Percentiles rank a stretch among this genome's conserved stretches.
phyloP scores from a whole-genome alignment of 202 grass and related monocot species.

The Cymbopogon flexuosus region DNA sequence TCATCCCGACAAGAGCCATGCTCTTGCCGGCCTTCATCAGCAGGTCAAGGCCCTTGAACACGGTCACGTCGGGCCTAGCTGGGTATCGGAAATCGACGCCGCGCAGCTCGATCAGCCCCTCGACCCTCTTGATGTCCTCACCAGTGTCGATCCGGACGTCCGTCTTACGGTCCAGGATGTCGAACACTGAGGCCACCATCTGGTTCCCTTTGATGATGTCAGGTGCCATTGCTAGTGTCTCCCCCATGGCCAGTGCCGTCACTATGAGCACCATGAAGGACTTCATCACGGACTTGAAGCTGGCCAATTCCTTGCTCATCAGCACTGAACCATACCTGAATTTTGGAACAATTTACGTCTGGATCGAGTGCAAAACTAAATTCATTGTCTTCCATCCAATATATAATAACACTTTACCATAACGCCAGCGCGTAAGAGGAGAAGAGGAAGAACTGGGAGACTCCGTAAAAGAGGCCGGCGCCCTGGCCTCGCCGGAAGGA shows the following conservation, averaged over 20 bases:
- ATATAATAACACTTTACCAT: constrained; percentile 44
- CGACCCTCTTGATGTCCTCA: constrained; percentile 67
- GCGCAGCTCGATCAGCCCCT: constrained; percentile 69
- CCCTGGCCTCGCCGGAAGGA: constrained; percentile 88
- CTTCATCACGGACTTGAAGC: constrained; percentile 96
- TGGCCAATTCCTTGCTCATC: constrained; percentile 82
- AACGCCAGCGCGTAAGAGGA: constrained; percentile 79
- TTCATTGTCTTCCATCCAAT: neutral
- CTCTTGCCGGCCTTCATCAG: constrained; percentile 86
- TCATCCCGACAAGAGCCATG: constrained; percentile 95
- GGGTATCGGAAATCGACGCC: constrained; percentile 82
- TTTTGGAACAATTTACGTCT: neutral
- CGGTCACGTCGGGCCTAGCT: constrained; percentile 56
- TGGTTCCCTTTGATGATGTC: constrained; percentile 98
- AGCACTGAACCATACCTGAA: constrained; percentile 84
- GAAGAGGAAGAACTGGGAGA: constrained; percentile 98
- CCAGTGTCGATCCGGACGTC: constrained; percentile 59
- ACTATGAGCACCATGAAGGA: constrained; percentile 99
- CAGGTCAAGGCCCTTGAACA: constrained; percentile 83
- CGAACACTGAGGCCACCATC: constrained; percentile 89
- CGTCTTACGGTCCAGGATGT: constrained; percentile 82
- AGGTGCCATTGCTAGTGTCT: constrained; percentile 83
- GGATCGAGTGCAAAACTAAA: neutral
- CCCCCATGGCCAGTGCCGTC: constrained; percentile 88
- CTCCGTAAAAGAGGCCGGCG: constrained; percentile 84